Evolutionary conservation across 2,329 filamentous ascomycete species (phyloP).

Genomic region (Aspergillus felis): DNA sequence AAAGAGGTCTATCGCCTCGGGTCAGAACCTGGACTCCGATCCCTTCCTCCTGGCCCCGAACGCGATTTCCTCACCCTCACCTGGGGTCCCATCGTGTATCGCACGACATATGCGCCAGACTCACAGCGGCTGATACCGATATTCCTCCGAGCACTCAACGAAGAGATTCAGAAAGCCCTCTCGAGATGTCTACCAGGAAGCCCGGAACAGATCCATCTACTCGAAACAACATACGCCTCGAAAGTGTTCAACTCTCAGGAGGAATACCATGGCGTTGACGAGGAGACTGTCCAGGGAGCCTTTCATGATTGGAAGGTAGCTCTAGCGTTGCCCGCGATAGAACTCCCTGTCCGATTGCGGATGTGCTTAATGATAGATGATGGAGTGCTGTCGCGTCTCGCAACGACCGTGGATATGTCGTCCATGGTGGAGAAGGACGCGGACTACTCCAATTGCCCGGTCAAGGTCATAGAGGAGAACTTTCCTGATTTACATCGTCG

Average conservation of each 20-base stretch:
- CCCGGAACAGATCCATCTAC: slow-evolving; percentile 12
- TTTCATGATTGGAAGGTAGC: slow-evolving; percentile 29
- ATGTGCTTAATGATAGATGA: slow-evolving; percentile 27
- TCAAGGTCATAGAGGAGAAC: slow-evolving; percentile 29
- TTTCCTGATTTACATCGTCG: slow-evolving; percentile 21
- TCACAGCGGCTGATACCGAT: slow-evolving; percentile 51
- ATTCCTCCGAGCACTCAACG: slow-evolving; percentile 48
- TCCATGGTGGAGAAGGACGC: slow-evolving; percentile 8
- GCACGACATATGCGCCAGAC: slow-evolving; percentile 24
- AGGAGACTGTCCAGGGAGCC: slow-evolving; percentile 16
- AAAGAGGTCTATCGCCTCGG: slow-evolving; percentile 26
- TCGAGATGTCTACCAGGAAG: slow-evolving; percentile 17
- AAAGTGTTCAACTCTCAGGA: slow-evolving; percentile 21
- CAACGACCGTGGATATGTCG: slow-evolving; percentile 10
- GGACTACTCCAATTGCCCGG: slow-evolving; percentile 15
- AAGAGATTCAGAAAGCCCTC: slow-evolving; percentile 49
- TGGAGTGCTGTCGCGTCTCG: slow-evolving; percentile 17
- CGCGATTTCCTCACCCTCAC: slow-evolving; percentile 27
- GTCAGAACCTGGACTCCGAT: slow-evolving; percentile 21
- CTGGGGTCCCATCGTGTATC: slow-evolving; percentile 28
- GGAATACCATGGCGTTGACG: slow-evolving; percentile 12
- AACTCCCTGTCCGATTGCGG: slow-evolving; percentile 24
- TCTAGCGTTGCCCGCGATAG: slow-evolving; percentile 20
- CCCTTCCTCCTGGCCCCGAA: slow-evolving; percentile 20
- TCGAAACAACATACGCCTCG: slow-evolving; percentile 22